Evolutionary conservation across 2,329 filamentous ascomycete species (phyloP).

Genomic region (Pseudopyricularia javanii): DNA sequence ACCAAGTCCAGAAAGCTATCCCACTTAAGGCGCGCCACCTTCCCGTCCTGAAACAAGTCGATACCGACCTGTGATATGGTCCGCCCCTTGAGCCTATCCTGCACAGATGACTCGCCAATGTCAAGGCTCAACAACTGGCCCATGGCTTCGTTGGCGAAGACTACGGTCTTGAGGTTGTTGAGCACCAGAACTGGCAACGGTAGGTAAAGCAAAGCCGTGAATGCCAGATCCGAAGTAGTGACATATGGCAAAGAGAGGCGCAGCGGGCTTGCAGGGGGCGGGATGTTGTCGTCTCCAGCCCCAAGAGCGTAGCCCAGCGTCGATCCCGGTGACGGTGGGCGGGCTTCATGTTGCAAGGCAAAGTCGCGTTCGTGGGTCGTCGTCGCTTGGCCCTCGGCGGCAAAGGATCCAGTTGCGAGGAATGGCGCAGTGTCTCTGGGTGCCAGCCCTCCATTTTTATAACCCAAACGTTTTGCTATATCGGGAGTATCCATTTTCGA

Average conservation of each 20-base stretch:
- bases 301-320: neutral
- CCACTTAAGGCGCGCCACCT: constrained; percentile 46
- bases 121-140: constrained; percentile 53
- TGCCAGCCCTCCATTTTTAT: neutral
- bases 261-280: constrained; percentile 20
- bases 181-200: constrained; percentile 61
- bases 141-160: constrained; percentile 67
- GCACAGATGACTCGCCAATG: constrained; percentile 26
- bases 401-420: neutral
- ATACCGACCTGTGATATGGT: constrained; percentile 59
- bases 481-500: neutral
- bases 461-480: neutral
- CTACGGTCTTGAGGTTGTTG: constrained; percentile 54
- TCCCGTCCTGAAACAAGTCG: constrained; percentile 59
- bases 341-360: neutral
- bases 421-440: neutral
- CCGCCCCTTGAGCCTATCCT: constrained; percentile 52
- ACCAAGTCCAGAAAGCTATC: constrained; percentile 45
- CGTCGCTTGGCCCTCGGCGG: neutral
- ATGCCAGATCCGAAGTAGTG: constrained; percentile 43
- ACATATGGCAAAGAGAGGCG: constrained; percentile 30
- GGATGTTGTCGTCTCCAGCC: constrained; percentile 9
- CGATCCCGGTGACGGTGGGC: neutral
- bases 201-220: constrained; percentile 60
- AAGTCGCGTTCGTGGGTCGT: neutral